A percentile compares a stretch with the other conserved stretches of the same genome.
These are phyloP conservation scores for Letharia lupina DNA, from an alignment of 495 filamentous ascomycete species.

Conservation along the genomic window DNA sequence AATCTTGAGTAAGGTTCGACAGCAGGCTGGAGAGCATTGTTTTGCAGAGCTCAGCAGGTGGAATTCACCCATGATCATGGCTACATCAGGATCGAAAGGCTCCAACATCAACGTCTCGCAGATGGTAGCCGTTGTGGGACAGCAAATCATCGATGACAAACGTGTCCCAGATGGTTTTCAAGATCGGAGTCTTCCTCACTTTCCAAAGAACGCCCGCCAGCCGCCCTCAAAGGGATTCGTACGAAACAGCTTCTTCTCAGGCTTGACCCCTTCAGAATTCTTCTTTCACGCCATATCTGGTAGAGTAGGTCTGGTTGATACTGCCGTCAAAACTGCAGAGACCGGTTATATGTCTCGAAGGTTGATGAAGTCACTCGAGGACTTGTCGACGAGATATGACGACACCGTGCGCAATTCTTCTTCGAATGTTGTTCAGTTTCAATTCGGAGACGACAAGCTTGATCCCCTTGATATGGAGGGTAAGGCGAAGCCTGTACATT, in stretches of 20 bases:
- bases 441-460: constrained; percentile 89
- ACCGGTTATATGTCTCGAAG: constrained; percentile 98
- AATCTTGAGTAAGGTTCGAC: constrained; percentile 82
- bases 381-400: constrained; percentile 86
- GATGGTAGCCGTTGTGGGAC: constrained; percentile 95
- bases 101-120: constrained; percentile 97
- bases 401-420: constrained; percentile 86
- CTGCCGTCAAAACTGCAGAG: constrained; percentile 98
- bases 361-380: constrained; percentile 95
- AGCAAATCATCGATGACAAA: constrained; percentile 90
- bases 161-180: constrained; percentile 96
- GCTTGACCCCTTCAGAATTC: constrained; percentile 84
- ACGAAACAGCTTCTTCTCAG: constrained; percentile 91
- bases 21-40: constrained; percentile 84
- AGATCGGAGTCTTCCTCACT: constrained; percentile 88
- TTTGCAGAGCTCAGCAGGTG: constrained; percentile 80
- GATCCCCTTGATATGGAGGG: constrained; percentile 98
- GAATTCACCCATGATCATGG: constrained; percentile 95
- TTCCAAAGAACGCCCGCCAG: constrained; percentile 82
- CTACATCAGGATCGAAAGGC: constrained; percentile 90
- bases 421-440: constrained; percentile 83
- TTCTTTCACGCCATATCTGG: constrained; percentile 97
- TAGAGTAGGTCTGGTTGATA: constrained; percentile 97
- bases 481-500: constrained; percentile 83
- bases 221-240: constrained; percentile 96